A percentile compares a stretch with the other conserved stretches of the same genome.
Evolutionary conservation across 768 basidiomycete genomes (phyloP).

Genomic region (Leucocoprinus leucothites): DNA sequence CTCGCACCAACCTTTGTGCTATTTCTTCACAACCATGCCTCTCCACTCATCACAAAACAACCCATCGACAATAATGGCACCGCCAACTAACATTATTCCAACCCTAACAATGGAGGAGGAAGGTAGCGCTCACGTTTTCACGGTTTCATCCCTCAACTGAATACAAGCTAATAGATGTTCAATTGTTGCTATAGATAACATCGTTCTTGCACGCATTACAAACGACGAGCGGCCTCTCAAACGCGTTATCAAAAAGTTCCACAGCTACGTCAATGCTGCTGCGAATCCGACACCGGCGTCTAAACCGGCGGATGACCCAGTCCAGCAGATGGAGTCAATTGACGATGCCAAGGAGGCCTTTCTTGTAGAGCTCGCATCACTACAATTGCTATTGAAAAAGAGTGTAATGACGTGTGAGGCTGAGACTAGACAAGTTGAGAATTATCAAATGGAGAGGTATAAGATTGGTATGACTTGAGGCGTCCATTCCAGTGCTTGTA

Average conservation of each 20-base stretch:
- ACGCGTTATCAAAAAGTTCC: constrained; percentile 79
- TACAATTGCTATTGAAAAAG: constrained; percentile 74
- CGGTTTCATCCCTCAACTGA: constrained; percentile 12
- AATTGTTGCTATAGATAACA: constrained; percentile 50
- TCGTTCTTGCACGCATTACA: constrained; percentile 77
- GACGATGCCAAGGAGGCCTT: constrained; percentile 80
- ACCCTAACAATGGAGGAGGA: constrained; percentile 61
- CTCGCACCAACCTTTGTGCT: too few relatives aligned
- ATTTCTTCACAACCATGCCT: too few relatives aligned
- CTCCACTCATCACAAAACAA: too few relatives aligned
- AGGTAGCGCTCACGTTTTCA: constrained; percentile 32
- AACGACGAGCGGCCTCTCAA: constrained; percentile 80
- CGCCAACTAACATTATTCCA: constrained; percentile 28
- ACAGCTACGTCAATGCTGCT: constrained; percentile 62
- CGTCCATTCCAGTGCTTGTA: constrained; percentile 2
- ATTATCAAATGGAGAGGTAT: constrained; percentile 72
- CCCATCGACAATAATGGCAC: constrained; percentile 6
- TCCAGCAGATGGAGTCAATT: constrained; percentile 27
- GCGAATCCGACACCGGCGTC: constrained; percentile 41
- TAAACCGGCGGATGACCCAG: constrained; percentile 18
- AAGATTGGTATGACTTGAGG: constrained; percentile 56
- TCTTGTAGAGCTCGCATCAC: constrained; percentile 72
- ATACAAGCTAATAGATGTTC: constrained; percentile 25
- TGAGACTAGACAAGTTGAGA: constrained; percentile 80
- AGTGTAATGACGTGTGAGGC: constrained; percentile 83